Conservation (phyloP, 768 basidiomycete genomes). For the Crucibulum laeve region DNA sequence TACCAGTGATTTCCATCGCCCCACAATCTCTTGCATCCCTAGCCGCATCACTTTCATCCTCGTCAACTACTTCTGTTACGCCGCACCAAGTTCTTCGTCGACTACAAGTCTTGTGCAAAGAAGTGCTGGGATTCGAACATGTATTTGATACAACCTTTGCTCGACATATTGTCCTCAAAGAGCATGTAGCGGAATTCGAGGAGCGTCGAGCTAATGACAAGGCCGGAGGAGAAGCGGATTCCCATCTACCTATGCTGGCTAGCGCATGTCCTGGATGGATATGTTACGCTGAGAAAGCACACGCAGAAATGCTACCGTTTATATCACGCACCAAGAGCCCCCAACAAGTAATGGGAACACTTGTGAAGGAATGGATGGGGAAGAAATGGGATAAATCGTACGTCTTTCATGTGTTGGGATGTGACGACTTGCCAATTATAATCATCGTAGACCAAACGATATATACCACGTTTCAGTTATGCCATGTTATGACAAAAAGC, state of each 20-base stretch:
- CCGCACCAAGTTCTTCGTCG: constrained; percentile 64
- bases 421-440: constrained; percentile 1
- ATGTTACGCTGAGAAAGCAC: constrained; percentile 98
- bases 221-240: constrained; percentile 15
- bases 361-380: constrained; percentile 89
- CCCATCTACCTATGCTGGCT: constrained; percentile 80
- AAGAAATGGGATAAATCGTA: constrained; percentile 63
- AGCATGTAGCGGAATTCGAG: constrained; percentile 77
- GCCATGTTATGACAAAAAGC: constrained; percentile 99
- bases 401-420: constrained; percentile 23
- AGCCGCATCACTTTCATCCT: constrained; percentile 40
- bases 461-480: constrained; percentile 97
- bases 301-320: constrained; percentile 89
- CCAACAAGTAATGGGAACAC: constrained; percentile 89
- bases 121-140: constrained; percentile 69
- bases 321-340: constrained; percentile 87
- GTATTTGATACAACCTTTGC: constrained; percentile 96
- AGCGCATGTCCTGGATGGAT: constrained; percentile 99
- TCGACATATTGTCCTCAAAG: constrained; percentile 76
- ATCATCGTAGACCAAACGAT: constrained; percentile 65
- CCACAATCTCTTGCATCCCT: constrained; percentile 86
- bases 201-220: constrained; percentile 50
- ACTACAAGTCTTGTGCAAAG: constrained; percentile 63
- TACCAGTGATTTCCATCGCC: constrained; percentile 81
- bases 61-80: constrained; percentile 21